Evolutionary conservation across 768 basidiomycete genomes (phyloP), one percentile per base, ranked within the genome.

Genomic region (Boletus reticuloceps): DNA sequence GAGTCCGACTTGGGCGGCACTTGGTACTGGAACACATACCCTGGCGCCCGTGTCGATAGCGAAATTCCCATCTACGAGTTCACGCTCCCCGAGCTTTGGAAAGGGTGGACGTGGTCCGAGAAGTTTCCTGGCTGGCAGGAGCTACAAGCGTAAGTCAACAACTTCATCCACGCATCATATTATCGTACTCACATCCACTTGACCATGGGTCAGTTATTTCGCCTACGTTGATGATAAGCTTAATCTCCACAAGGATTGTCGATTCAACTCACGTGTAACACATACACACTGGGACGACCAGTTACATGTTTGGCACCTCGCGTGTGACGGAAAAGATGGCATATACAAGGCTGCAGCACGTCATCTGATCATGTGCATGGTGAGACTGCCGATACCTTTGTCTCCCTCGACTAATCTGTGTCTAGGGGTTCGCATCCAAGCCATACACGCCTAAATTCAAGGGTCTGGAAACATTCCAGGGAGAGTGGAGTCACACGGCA

Each of bases 21-120:
- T 6, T 63, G 57, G 58, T 60, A 56, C 29, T 60, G 58, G 59
- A 60, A 55, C 27, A 60, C 38, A 4, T 60, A 55, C 43, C 60
- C 56, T 9, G 54, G 61, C 1, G 53, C 54, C 8, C 61, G 58
- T 16, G 49, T 51, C 6, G 61, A 64, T 20, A 54, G 51, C 11
- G 38, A 50, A 6, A 43, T 61, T 10, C 59, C 60, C 17, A 16
- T 10, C 5, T 62, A 61, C 34, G 55, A 51, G 25, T 53, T 57
- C 22, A 40, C 59, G 10, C 29, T n/a, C 14, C 55, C 55, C 14
- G 52, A 61, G 6, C 55, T 62, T n/a, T 61, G 55, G 60, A 48
- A 51, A 8, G 47, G 11, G 1, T 61, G 59, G 53, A 42, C 48
- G 2, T 61, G 60, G 60, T 44, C 54, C 1, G 55, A 61, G 13